A percentile compares a stretch with the other conserved stretches of the same genome.
phyloP scores from a whole-genome alignment of 73 alveolate genomes.

The Paramecium sonneborni region DNA sequence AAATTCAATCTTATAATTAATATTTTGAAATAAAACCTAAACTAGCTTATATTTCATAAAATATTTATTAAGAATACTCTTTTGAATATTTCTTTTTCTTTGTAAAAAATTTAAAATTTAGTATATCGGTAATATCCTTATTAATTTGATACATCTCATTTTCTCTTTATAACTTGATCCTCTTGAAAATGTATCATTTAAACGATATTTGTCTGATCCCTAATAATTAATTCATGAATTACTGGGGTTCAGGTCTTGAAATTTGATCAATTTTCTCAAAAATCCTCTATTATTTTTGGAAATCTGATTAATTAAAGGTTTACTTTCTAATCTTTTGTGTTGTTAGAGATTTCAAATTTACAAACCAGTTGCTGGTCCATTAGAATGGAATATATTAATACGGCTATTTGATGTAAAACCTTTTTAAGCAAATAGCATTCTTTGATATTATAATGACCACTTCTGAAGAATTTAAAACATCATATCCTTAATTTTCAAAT shows the following conservation, averaged over 20 bases:
- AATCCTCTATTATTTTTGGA: too few species aligned
- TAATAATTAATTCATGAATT: too few species aligned
- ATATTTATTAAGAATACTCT: neutral
- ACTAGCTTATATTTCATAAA: neutral
- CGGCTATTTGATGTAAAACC: neutral
- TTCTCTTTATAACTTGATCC: slow-evolving; percentile 42
- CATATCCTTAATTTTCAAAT: neutral
- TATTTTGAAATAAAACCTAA: neutral
- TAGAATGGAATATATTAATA: neutral
- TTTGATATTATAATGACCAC: neutral
- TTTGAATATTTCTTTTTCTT: neutral
- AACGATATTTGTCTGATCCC: slow-evolving; percentile 30
- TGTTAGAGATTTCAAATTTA: too few species aligned
- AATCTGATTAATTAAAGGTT: too few species aligned
- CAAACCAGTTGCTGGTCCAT: slow-evolving; percentile 30
- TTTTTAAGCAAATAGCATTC: neutral
- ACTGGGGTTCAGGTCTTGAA: too few species aligned
- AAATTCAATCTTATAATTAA: neutral
- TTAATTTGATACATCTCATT: slow-evolving; percentile 3
- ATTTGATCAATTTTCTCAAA: too few species aligned
- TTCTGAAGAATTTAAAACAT: neutral
- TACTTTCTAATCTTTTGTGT: too few species aligned
- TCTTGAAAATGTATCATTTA: neutral
- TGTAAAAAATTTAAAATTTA: slow-evolving; percentile 26
- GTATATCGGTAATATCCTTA: neutral